Evolutionary conservation across 2,329 filamentous ascomycete genomes (phyloP), one percentile per base, ranked within the genome.

Genomic region (Talaromyces sp.): DNA sequence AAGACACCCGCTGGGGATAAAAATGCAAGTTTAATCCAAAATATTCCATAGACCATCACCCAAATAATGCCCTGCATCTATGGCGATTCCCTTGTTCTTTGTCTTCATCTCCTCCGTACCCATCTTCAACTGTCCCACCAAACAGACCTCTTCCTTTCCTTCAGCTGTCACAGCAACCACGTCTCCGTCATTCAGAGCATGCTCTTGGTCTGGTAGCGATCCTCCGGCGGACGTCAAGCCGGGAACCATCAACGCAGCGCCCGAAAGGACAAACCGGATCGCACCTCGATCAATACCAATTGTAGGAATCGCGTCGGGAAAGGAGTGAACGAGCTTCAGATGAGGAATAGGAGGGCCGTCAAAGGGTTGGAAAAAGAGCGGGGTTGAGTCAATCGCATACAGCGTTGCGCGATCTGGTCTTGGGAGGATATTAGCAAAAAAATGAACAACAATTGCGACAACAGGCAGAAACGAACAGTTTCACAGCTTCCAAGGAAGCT

Each of bases 161-260:
- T 99, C 94, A 0, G 94, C 92, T 79, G 88, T 87, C 19, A 99
- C 84, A 5, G 93, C 90, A 8, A 97, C 94, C 1, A 94, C 88
- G 72, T 91, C 85, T 0, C 93, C 94, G 70, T 88, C 87, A 65
- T 85, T 83, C 65, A 97, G 73, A 73, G 94, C 91, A 57, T 77
- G 65, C 60, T 80, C 77, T 1, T 74, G 70, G 63, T 84, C 78
- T 0, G 94, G 94, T 69, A 99, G 76, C 54, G 90, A 76, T 0
- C 94, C 94, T 0, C 94, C 94, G 0, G 86, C 77, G 21, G 87
- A 91, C 29, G 94, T 99, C 67, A 99, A 76, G 0, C 94, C 94
- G 0, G 94, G 94, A 1, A 92, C 93, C 94, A 99, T 99, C 64
- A 99, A 87, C 14, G 93, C 91, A 0, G 94, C 94, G 51, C 94